Evolutionary conservation across 176 grass and related monocot genomes (phyloP), one percentile per base, ranked within the genome.

Genomic region (Carex parvula): DNA sequence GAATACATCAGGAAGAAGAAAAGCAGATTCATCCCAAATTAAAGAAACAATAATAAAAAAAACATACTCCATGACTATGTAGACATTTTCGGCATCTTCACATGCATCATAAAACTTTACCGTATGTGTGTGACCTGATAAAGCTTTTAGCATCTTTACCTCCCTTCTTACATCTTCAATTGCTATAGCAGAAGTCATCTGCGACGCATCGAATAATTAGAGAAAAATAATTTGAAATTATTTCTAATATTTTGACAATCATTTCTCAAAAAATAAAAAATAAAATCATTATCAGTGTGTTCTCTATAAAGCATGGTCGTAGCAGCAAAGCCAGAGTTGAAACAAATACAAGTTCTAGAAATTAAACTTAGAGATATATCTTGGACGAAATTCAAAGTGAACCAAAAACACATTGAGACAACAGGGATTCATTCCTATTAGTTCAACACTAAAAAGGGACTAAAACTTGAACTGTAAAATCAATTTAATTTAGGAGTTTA

Each of bases 61-160:
- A 85, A 88, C 93, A 85, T 96, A 99, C 97, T 99, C 97, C 97
- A 99, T 99, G 79, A 99, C 86, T 85, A 99, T 96, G 91, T 99
- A 99, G 87, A 99, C 91, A 84, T 92, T 96, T 86, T 88, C 80
- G 4, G 53, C 79, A 88, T 99, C 97, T 84, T 99, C 97, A 88
- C 91, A 96, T 70, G 97, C 90, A 90, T 99, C 97, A 91, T 96
- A 91, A 94, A 99, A 99, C 79, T 94, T 94, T 54, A 99, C 93
- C 46, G 93, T 84, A 87, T 96, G 91, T 37, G 85, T 90, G 89
- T 96, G 97, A 67, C 93, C 91, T 75, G 97, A 92, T 82, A 99
- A 89, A 81, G 89, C 88, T 89, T 95, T 99, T 85, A 99, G 79
- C 85, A 99, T 99, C 80, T 94, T 99, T 71, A 99, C 93, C 81